A percentile compares a stretch with the other conserved stretches of the same genome.
Conservation (phyloP, 2,329 filamentous ascomycete species). For the Talaromyces sp. region DNA sequence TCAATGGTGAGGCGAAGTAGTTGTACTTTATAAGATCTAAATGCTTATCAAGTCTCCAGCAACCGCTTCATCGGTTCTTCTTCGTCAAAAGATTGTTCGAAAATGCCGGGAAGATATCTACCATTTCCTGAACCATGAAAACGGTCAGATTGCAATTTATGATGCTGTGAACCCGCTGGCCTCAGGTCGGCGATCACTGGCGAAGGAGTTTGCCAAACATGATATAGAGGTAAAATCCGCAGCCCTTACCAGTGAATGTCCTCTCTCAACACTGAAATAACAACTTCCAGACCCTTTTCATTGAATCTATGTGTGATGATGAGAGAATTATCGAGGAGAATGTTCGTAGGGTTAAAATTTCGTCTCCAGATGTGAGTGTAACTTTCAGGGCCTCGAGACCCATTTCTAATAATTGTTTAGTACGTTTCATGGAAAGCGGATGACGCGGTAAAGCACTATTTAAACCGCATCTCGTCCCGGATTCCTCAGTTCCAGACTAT, state of each 20-base stretch:
- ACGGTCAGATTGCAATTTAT: slow-evolving; percentile 97
- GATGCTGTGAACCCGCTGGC: slow-evolving; percentile 95
- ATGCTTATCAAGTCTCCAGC: slow-evolving; percentile 46
- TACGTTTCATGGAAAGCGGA: slow-evolving; percentile 91
- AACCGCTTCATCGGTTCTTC: slow-evolving; percentile 84
- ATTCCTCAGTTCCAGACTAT: slow-evolving; percentile 98
- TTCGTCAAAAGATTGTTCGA: slow-evolving; percentile 96
- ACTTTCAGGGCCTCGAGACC: slow-evolving; percentile 1
- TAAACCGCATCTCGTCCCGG: slow-evolving; percentile 84
- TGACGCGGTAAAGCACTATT: slow-evolving; percentile 88
- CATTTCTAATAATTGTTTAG: slow-evolving; percentile 44
- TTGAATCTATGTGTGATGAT: slow-evolving; percentile 93
- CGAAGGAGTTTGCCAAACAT: slow-evolving; percentile 97
- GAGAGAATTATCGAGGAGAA: slow-evolving; percentile 94
- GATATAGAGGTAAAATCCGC: slow-evolving; percentile 75
- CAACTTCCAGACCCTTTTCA: slow-evolving; percentile 79
- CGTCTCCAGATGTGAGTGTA: slow-evolving; percentile 81
- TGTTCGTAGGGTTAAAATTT: slow-evolving; percentile 95
- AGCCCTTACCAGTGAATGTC: not conserved
- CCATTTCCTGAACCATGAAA: slow-evolving; percentile 92
- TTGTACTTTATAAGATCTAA: not conserved
- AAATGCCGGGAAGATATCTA: slow-evolving; percentile 98
- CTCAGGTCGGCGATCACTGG: slow-evolving; percentile 76
- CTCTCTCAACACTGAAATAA: not conserved
- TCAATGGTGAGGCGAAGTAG: slow-evolving; percentile 63